Percentiles rank a stretch among this genome's conserved stretches.
phyloP scores from a whole-genome alignment of 169 alveolate species.

The Eimeria falciformis region DNA sequence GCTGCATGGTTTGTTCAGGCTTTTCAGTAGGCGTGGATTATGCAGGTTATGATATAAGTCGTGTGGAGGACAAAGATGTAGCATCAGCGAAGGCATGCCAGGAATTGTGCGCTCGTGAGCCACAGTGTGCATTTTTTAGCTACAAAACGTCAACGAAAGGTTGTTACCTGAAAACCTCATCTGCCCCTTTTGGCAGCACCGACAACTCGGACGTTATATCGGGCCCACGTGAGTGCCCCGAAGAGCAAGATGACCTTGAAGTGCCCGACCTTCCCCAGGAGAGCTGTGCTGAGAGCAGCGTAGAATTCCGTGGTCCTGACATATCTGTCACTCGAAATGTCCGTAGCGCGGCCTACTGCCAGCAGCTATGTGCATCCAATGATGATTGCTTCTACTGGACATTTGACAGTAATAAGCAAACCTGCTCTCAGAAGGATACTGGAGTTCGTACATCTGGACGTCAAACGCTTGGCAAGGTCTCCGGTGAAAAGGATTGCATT shows the following conservation, averaged over 20 bases:
- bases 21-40: constrained; percentile 35
- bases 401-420: background rate
- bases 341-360: constrained; percentile 23
- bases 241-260: background rate
- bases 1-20: background rate
- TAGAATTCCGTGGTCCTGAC: background rate
- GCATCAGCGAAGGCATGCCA: constrained; percentile 56
- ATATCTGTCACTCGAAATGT: background rate
- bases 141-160: background rate
- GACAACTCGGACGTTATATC: constrained; percentile 5
- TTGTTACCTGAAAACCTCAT: constrained; percentile 21
- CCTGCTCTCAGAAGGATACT: constrained; percentile 33
- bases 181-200: background rate
- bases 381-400: constrained; percentile 38
- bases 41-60: constrained; percentile 34
- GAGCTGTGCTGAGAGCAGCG: constrained; percentile 1
- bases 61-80: constrained; percentile 18
- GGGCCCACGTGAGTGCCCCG: constrained; percentile 49
- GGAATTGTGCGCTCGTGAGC: background rate
- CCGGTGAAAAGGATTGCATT: constrained; percentile 31
- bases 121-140: constrained; percentile 18
- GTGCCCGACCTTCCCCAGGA: background rate
- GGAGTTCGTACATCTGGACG: background rate
- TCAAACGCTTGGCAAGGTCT: background rate
- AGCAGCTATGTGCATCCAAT: constrained; percentile 1